Evolutionary conservation across 2,329 filamentous ascomycete species (phyloP).

Genomic region (Fusarium sambucinum): DNA sequence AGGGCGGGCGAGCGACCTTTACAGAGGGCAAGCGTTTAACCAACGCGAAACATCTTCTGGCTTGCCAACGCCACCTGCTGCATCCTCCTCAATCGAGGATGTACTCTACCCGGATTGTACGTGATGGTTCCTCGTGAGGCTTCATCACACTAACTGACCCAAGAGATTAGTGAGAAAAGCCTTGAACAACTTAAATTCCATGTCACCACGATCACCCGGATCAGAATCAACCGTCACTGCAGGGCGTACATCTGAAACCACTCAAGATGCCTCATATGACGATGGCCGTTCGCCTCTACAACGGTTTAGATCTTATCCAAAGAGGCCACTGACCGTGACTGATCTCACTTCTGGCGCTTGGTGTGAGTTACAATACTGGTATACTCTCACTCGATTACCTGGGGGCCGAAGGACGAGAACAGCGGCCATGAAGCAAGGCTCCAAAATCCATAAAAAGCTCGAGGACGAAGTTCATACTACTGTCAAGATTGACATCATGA

Average conservation of each 20-base stretch:
- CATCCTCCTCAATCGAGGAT: constrained; percentile 41
- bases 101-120: constrained; percentile 67
- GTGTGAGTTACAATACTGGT: constrained; percentile 96
- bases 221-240: constrained; percentile 32
- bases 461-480: constrained; percentile 88
- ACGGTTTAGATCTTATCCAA: constrained; percentile 81
- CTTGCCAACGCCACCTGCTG: constrained; percentile 22
- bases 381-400: constrained; percentile 78
- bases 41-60: constrained; percentile 5
- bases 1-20: constrained; percentile 1
- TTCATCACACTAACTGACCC: constrained; percentile 67
- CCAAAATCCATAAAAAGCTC: constrained; percentile 81
- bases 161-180: constrained; percentile 73
- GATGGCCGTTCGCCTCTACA: constrained; percentile 72
- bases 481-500: constrained; percentile 77
- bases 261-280: constrained; percentile 34
- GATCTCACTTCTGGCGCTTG: constrained; percentile 91
- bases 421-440: constrained; percentile 85
- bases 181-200: constrained; percentile 47
- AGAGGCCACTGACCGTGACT: constrained; percentile 85
- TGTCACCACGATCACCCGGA: constrained; percentile 16
- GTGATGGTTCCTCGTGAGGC: constrained; percentile 44
- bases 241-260: constrained; percentile 7
- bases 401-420: constrained; percentile 81
- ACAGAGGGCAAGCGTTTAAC: constrained; percentile 14